These are phyloP conservation scores for Linum trigynum DNA, from an alignment of 345 rosid species.

Conservation along the genomic window DNA sequence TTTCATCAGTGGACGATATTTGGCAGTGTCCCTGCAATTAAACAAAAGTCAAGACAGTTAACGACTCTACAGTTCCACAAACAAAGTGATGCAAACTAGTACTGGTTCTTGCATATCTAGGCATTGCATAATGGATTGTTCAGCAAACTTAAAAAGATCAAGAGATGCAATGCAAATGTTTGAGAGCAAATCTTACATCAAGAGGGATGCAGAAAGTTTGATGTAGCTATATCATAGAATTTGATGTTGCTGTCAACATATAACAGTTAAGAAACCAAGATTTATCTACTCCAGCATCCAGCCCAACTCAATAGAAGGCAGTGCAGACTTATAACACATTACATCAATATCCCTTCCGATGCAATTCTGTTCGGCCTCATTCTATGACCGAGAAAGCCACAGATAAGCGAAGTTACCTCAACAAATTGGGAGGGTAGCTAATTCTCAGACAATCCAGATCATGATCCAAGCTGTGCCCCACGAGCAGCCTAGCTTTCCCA, in stretches of 20 bases:
- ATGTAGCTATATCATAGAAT: too few species aligned
- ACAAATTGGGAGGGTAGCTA: slow-evolving; percentile 45
- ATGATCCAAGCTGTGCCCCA: slow-evolving; percentile 56
- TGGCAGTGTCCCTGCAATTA: slow-evolving; percentile 61
- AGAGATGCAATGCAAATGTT: too few species aligned
- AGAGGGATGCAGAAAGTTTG: too few species aligned
- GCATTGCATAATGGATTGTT: slow-evolving; percentile 5
- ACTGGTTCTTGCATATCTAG: not conserved
- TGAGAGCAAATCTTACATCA: too few species aligned
- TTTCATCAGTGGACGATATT: slow-evolving; percentile 61
- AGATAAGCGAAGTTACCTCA: slow-evolving; percentile 38
- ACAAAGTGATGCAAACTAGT: not conserved
- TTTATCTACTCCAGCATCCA: too few species aligned
- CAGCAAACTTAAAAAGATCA: not conserved
- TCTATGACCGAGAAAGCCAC: too few species aligned
- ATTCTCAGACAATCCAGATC: slow-evolving; percentile 58
- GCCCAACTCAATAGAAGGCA: too few species aligned
- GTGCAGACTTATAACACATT: too few species aligned
- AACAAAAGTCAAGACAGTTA: slow-evolving; percentile 2
- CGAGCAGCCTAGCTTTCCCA: slow-evolving; percentile 52
- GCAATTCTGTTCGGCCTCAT: not conserved
- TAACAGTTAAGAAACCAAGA: too few species aligned
- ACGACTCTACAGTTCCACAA: not conserved
- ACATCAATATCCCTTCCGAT: too few species aligned
- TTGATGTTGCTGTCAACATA: too few species aligned